These are phyloP conservation scores for Vanderwaltozyma tropicalis DNA, from an alignment of 805 yeast genomes.

Conservation along the genomic window DNA sequence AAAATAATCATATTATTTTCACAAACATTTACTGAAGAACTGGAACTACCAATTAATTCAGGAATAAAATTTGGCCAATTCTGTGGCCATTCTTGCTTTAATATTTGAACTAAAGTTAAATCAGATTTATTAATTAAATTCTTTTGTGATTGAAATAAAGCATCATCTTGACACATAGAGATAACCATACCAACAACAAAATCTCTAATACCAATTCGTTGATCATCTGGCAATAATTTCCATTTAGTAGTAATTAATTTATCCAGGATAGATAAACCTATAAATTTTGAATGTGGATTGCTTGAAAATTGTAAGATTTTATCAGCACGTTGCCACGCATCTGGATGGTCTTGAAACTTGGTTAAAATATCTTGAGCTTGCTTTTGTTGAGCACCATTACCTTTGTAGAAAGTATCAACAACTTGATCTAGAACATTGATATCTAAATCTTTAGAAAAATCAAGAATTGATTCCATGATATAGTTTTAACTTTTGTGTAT, in stretches of 20 bases:
- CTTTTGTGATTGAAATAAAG: constrained; percentile 56
- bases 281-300: constrained; percentile 82
- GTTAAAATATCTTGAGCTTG: constrained; percentile 63
- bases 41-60: constrained; percentile 76
- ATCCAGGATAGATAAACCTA: constrained; percentile 84
- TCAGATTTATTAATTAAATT: constrained; percentile 88
- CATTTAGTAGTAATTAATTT: constrained; percentile 84
- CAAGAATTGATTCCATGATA: constrained; percentile 89
- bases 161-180: constrained; percentile 76
- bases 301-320: constrained; percentile 68
- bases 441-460: constrained; percentile 77
- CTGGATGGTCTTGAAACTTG: constrained; percentile 85
- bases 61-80: constrained; percentile 97
- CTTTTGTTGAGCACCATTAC: constrained; percentile 57
- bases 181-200: constrained; percentile 91
- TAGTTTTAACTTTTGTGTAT: too few relatives aligned
- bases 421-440: constrained; percentile 69
- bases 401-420: constrained; percentile 74
- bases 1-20: constrained; percentile 94
- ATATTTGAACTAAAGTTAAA: constrained; percentile 82
- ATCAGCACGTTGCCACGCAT: constrained; percentile 92
- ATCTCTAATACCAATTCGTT: constrained; percentile 86
- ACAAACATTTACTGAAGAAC: constrained; percentile 84
- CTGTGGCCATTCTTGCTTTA: constrained; percentile 98
- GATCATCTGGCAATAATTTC: constrained; percentile 84